Percentiles rank a stretch among this genome's conserved stretches.
phyloP scores from a whole-genome alignment of 2,329 filamentous ascomycete species.

The Seiridium unicorne region DNA sequence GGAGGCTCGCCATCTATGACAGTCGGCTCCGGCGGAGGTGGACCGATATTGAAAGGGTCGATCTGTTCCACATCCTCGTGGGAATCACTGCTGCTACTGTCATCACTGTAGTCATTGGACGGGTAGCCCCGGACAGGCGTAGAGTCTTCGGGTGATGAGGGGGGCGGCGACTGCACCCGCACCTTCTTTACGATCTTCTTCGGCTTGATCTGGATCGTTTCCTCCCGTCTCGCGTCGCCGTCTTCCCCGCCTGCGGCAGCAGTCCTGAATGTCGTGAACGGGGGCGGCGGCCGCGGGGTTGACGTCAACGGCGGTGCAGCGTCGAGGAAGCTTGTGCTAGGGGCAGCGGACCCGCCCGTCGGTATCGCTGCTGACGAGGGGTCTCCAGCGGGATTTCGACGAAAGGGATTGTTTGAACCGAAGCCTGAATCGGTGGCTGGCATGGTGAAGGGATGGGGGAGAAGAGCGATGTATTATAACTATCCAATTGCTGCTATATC shows the following conservation, averaged over 20 bases:
- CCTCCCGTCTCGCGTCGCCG: slow-evolving; percentile 13
- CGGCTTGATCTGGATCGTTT: slow-evolving; percentile 31
- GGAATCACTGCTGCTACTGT: slow-evolving; percentile 24
- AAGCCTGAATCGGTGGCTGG: slow-evolving; percentile 32
- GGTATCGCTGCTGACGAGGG: slow-evolving; percentile 13
- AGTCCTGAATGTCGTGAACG: slow-evolving; percentile 29
- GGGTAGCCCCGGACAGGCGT: slow-evolving; percentile 26
- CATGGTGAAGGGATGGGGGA: slow-evolving; percentile 26
- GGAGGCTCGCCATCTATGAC: slow-evolving; percentile 12
- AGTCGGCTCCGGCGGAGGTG: slow-evolving; percentile 3
- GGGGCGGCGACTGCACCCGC: slow-evolving; percentile 63
- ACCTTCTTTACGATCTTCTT: slow-evolving; percentile 65
- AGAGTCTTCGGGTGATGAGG: slow-evolving; percentile 55
- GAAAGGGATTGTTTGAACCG: slow-evolving; percentile 52
- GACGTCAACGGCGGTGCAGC: slow-evolving; percentile 8
- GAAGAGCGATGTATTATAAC: slow-evolving; percentile 3
- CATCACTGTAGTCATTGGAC: slow-evolving; percentile 18
- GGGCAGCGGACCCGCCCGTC: slow-evolving; percentile 12
- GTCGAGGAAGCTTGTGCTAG: slow-evolving; percentile 14
- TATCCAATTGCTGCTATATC: not conserved
- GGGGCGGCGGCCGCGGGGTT: slow-evolving; percentile 21
- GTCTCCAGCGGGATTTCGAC: slow-evolving; percentile 34
- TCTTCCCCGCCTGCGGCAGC: slow-evolving; percentile 28
- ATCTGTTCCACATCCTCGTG: slow-evolving; percentile 20
- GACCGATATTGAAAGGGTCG: slow-evolving; percentile 16